Base-by-base conservation (phyloP, 352 stramenopile genomes). In the Phytophthora tentaculata region DNA sequence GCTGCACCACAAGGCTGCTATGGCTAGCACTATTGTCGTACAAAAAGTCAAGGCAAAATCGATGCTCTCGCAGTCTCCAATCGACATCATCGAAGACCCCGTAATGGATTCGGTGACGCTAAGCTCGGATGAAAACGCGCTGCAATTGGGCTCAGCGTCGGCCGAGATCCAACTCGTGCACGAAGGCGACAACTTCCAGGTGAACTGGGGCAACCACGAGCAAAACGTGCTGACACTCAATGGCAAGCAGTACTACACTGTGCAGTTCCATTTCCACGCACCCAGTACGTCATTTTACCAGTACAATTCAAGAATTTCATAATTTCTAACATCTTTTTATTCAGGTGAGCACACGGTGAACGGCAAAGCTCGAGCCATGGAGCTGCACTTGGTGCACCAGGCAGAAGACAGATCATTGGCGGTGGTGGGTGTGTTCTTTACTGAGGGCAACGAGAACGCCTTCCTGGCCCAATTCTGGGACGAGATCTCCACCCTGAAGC, bases 331-430 rank as follows among this genome's bases (percentile, higher is more conserved):
- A 68, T 56, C 62, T 35, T 56, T 4, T 37, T 57, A 3, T 13
- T 22, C 59, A 83, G 79, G 77, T 54, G 85, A 93, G 59, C 85
- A 93, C 76, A 93, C 81, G 19, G 48, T 93, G 50, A 71, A 91
- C 24, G 82, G 80, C 22, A 57, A 88, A 22, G 67, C 65, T 10
- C 62, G 77, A 24, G 77, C 60, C 28, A 87, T 93, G 74, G 82
- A 89, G 64, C 69, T 93, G 50, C 85, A 93, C 60, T 56, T 93
- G 45, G 83, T 93, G 45, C 81, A 93, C 59, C 72, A 88, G 39
- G 69, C 83, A 10, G 72, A 79, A 5, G 80, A 91, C 68, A 80
- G 79, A 5, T 57, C 55, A 4, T 63, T 90, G 20, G 80, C 83
- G 0, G 83, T 93, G 0, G 75, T 93, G 19, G 85, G 65, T 3